Conservation (phyloP, 192 early-diverging fungal species). For the Coemansia sp. region DNA sequence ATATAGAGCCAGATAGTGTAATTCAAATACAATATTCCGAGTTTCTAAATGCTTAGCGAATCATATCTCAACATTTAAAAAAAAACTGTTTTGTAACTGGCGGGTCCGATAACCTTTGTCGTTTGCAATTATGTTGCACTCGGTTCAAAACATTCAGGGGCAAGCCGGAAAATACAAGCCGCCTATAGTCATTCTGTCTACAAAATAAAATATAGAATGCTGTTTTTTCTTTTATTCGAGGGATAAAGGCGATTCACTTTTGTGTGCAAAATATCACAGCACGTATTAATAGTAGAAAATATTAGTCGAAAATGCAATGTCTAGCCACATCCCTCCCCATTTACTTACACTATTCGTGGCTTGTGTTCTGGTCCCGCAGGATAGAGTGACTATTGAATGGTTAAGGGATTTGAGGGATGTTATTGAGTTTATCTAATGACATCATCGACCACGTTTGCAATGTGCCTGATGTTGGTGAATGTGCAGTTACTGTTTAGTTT, state of each 20-base stretch:
- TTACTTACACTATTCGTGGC: slow-evolving; percentile 2
- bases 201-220: neutral
- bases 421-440: neutral
- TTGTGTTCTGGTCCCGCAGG: neutral
- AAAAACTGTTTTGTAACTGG: neutral
- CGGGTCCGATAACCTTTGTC: neutral
- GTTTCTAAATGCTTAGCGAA: neutral
- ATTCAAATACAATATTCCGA: neutral
- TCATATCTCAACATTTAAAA: neutral
- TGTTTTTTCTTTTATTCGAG: neutral
- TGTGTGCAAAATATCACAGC: slow-evolving; percentile 7
- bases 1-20: neutral
- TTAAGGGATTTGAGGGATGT: slow-evolving; percentile 1
- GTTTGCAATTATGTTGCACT: neutral
- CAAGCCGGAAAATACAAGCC: neutral
- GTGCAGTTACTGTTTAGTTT: neutral
- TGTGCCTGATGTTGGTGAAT: neutral
- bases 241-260: neutral
- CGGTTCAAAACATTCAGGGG: neutral
- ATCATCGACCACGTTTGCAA: slow-evolving; percentile 12
- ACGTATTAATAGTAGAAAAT: slow-evolving; percentile 1
- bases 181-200: neutral
- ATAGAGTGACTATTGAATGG: neutral
- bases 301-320: slow-evolving; percentile 4
- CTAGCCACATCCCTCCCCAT: slow-evolving; percentile 9